A percentile compares a stretch with the other conserved stretches of the same genome.
phyloP scores from a whole-genome alignment of 2,329 filamentous ascomycete genomes.

The Rhexocercosporidium sp. region DNA sequence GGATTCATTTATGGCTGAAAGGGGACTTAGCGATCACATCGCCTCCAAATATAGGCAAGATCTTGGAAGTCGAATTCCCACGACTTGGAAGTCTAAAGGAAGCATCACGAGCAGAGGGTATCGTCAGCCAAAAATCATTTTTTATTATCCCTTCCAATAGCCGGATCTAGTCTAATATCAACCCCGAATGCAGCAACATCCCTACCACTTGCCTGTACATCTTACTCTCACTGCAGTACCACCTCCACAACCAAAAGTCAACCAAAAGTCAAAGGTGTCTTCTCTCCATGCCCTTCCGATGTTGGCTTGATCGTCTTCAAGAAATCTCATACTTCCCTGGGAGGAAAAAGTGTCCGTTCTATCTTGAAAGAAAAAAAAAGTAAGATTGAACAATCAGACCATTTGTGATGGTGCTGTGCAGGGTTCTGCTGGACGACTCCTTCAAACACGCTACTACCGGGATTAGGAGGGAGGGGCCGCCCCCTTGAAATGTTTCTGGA shows the following conservation, averaged over 20 bases:
- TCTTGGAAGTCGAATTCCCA: not conserved
- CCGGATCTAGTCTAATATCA: conserved; percentile 7
- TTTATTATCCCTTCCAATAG: not conserved
- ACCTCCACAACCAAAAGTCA: not conserved
- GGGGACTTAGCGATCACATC: not conserved
- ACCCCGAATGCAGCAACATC: not conserved
- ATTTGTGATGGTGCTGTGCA: conserved; percentile 10
- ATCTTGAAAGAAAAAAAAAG: conserved; percentile 18
- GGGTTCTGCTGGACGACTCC: conserved; percentile 22
- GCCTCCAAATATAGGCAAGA: conserved; percentile 11
- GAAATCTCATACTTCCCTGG: not conserved
- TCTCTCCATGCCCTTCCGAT: not conserved
- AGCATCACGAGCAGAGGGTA: not conserved
- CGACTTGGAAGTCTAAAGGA: not conserved
- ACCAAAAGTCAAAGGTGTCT: not conserved
- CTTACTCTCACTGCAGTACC: not conserved
- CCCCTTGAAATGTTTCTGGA: conserved; percentile 11
- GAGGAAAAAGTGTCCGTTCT: not conserved
- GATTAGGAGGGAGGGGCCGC: conserved; percentile 7
- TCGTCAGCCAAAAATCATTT: not conserved
- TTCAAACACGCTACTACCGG: conserved; percentile 32
- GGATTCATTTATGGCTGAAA: conserved; percentile 2
- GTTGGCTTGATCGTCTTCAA: not conserved
- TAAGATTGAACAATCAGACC: conserved; percentile 25
- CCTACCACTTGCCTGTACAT: not conserved